Evolutionary conservation across 257 asterid genomes (phyloP).

Genomic region (Nicotiana knightiana): DNA sequence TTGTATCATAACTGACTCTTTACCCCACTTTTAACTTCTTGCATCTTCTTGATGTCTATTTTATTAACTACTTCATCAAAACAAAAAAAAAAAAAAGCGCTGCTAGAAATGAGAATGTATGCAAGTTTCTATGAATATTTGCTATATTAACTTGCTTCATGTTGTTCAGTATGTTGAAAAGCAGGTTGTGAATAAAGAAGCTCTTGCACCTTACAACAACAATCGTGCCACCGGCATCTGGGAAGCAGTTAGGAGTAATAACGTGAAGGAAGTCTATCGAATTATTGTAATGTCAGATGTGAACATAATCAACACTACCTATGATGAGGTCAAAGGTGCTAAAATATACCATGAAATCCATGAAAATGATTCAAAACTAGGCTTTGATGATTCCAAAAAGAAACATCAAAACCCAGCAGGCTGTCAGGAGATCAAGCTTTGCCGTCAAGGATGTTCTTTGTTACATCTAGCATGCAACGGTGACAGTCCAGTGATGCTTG

Average conservation of each 20-base stretch:
- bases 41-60: not conserved
- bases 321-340: conserved; percentile 49
- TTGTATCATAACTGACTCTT: not conserved
- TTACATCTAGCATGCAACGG: conserved; percentile 86
- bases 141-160: conserved; percentile 7
- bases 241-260: conserved; percentile 84
- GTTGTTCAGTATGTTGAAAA: conserved; percentile 69
- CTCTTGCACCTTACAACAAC: conserved; percentile 21
- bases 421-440: conserved; percentile 40
- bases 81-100: not conserved
- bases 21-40: not conserved
- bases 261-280: conserved; percentile 63
- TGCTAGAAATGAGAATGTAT: not conserved
- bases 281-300: conserved; percentile 44
- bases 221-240: conserved; percentile 47
- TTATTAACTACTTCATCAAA: not conserved
- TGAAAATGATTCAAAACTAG: conserved; percentile 29
- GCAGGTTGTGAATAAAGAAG: conserved; percentile 57
- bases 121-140: not conserved
- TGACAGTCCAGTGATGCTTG: conserved; percentile 71
- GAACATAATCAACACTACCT: conserved; percentile 55
- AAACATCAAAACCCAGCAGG: conserved; percentile 45
- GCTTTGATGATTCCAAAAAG: conserved; percentile 27
- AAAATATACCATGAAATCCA: conserved; percentile 26
- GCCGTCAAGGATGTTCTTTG: conserved; percentile 73